Base-by-base conservation (phyloP, 2,329 filamentous ascomycete genomes). In the Neonectria neomacrospora region DNA sequence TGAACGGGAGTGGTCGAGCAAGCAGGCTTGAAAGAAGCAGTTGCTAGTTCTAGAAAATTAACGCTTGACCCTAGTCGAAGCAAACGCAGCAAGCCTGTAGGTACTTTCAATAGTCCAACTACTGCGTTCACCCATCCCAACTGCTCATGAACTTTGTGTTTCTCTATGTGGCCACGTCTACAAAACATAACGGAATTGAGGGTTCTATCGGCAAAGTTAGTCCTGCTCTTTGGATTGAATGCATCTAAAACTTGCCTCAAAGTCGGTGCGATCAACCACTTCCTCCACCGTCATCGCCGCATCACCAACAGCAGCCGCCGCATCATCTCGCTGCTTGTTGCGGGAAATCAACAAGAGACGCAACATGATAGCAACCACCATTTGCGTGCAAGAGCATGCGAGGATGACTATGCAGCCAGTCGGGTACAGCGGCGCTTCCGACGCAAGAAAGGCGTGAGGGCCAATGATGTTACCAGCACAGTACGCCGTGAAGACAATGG, bases 401-500 rank as follows among this genome's bases (percentile, higher is more conserved):
- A 72, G 63, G 18, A 72, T 67, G 9, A 64, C 67, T 3, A 81
- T 85, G 54, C 82, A 85, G 1, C 85, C 86, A 0, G 85, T 86
- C 30, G 76, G 74, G 30, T 87, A 88, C 0, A 79, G 69, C 0
- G 83, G 83, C 0, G 81, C 76, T 65, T 85, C 83, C 0, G 69
- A 54, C 0, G 75, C 76, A 3, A 84, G 63, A 67, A 84, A 85
- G 0, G 82, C 81, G 48, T 72, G 70, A 0, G 70, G 70, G 0
- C 70, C 70, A 5, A 72, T 65, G 6, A 72, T 41, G 16, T 72
- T 72, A 0, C 70, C 70, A 5, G 32, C 69, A 23, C 80, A 83
- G 52, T 81, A 82, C 0, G 80, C 80, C 0, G 81, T 65, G 58
- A 84, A 84, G 0, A 83, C 81, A 34, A 84, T 75, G 0, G 81